These are phyloP conservation scores for Aristolochia californica DNA, from an alignment of 164 flowering plant species.

Conservation along the genomic window DNA sequence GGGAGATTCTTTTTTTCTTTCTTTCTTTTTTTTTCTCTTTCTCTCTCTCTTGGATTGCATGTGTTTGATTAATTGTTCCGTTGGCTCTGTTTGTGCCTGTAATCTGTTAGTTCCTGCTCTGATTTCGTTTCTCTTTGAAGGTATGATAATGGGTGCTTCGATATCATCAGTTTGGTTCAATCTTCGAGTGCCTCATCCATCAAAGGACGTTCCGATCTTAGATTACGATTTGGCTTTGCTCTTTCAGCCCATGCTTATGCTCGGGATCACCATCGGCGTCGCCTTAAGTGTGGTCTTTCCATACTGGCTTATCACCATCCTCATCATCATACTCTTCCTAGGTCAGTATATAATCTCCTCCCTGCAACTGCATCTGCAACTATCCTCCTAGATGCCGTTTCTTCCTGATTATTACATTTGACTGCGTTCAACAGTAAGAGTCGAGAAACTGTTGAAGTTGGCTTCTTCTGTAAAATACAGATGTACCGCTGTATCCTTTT, in stretches of 20 bases:
- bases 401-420: too few relatives aligned
- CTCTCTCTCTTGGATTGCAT: too few relatives aligned
- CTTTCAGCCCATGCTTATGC: constrained; percentile 96
- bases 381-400: too few relatives aligned
- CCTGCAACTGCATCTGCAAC: too few relatives aligned
- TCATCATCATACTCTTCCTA: constrained; percentile 81
- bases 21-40: background rate
- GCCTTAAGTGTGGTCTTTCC: constrained; percentile 86
- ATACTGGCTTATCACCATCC: constrained; percentile 91
- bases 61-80: too few relatives aligned
- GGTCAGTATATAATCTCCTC: constrained; percentile 23
- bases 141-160: constrained; percentile 98
- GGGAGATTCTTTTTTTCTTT: background rate
- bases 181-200: constrained; percentile 78
- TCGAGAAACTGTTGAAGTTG: too few relatives aligned
- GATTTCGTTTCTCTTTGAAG: constrained; percentile 18
- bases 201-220: constrained; percentile 68
- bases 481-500: too few relatives aligned
- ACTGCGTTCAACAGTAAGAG: too few relatives aligned
- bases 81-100: too few relatives aligned
- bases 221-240: constrained; percentile 88
- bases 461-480: too few relatives aligned
- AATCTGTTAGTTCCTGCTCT: background rate
- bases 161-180: constrained; percentile 93
- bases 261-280: constrained; percentile 83